Evolutionary conservation across 805 yeast species (phyloP), one percentile per base, ranked within the genome.

Genomic region (Kuraishia piskuri): DNA sequence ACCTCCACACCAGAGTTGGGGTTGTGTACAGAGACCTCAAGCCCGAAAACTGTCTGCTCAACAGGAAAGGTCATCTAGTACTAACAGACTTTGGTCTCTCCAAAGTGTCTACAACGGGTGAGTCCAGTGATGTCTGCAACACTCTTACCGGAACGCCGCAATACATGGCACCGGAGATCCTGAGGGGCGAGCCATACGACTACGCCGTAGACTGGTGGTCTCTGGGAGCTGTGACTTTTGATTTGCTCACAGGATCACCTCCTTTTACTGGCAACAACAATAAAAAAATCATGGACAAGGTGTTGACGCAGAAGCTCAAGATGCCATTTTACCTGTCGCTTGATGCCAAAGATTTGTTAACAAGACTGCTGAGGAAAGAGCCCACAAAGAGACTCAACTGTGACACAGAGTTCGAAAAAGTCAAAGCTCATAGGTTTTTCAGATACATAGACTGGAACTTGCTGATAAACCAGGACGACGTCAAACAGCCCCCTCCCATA

Each of bases 181-280:
- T 90, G 24, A 80, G 78, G 54, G 96, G 96, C 22, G 78, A 83
- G 59, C 80, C 82, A 19, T 90, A 90, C 66, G 90, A 86, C 60
- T 84, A 80, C 52, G 76, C 82, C 31, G 94, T 90, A 50, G 97
- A 90, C 66, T 89, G 96, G 88, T 90, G 96, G 90, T 88, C 96
- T 0, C 69, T 90, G 36, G 97, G 96, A 0, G 86, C 96, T 49
- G 84, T 90, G 6, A 71, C 84, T 50, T 87, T 71, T 61, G 96
- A 90, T 65, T 77, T 90, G 78, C 72, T 90, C 51, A 84, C 91
- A 0, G 96, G 96, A 0, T 76, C 83, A 50, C 96, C 97, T 0
- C 96, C 96, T 1, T 89, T 88, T 67, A 86, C 94, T 0, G 97
- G 96, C 2, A 84, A 79, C 53, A 87, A 86, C 61, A 85, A 86